Conservation (phyloP, 2,329 filamentous ascomycete species). For the Colletotrichum musicola region DNA sequence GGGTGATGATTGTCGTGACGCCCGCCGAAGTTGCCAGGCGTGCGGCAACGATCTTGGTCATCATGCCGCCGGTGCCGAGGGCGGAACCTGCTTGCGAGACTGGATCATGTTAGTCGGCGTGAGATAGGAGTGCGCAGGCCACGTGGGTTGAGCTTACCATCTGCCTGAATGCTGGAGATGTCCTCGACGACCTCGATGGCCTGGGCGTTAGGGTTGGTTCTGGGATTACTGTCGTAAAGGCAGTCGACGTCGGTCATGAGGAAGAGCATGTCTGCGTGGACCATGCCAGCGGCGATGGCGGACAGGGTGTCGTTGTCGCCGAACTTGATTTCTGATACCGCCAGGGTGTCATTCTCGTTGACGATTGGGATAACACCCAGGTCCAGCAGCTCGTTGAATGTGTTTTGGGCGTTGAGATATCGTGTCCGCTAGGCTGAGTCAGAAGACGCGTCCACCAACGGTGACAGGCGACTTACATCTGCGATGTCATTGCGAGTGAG, state of each 20-base stretch:
- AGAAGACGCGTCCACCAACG: conserved; percentile 35
- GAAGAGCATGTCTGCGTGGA: conserved; percentile 95
- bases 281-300: conserved; percentile 96
- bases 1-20: conserved; percentile 95
- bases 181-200: conserved; percentile 95
- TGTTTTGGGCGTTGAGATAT: conserved; percentile 97
- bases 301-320: conserved; percentile 98
- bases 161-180: conserved; percentile 83
- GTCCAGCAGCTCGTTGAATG: conserved; percentile 87
- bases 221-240: conserved; percentile 95
- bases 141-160: conserved; percentile 65
- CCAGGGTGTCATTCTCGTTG: conserved; percentile 97
- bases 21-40: conserved; percentile 92
- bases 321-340: conserved; percentile 98
- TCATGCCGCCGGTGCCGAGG: conserved; percentile 95
- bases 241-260: conserved; percentile 99
- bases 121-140: background rate
- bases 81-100: conserved; percentile 91
- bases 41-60: conserved; percentile 95
- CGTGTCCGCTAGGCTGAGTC: conserved; percentile 75
- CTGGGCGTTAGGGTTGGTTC: conserved; percentile 84
- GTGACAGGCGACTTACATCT: conserved; percentile 69
- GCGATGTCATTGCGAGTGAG: conserved; percentile 96
- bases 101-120: conserved; percentile 45
- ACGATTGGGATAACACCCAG: conserved; percentile 99